These are phyloP conservation scores for Russula griseocarnosa DNA, from an alignment of 768 basidiomycete genomes.

Conservation along the genomic window DNA sequence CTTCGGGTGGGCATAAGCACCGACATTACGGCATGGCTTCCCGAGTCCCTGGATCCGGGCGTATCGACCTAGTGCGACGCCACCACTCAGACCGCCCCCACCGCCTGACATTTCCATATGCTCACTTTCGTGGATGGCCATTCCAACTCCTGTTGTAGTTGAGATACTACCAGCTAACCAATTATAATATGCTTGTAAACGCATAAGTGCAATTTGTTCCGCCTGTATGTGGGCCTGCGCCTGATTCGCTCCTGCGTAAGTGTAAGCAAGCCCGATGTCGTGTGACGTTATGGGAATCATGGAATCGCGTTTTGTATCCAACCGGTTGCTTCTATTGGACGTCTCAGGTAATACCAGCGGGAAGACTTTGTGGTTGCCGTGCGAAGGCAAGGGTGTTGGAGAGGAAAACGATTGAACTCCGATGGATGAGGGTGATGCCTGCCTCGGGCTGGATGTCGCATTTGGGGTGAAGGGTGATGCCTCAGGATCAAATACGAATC, in stretches of 20 bases:
- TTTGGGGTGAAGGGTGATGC: constrained; percentile 25
- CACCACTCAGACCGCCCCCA: constrained; percentile 17
- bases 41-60: constrained; percentile 18
- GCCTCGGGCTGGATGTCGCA: constrained; percentile 26
- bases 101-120: constrained; percentile 25
- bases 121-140: constrained; percentile 8
- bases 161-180: constrained; percentile 13
- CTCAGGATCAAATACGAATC: constrained; percentile 23
- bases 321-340: neutral
- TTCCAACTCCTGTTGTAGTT: neutral
- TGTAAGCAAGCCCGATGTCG: constrained; percentile 1
- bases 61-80: constrained; percentile 22
- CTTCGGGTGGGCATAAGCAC: constrained; percentile 25
- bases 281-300: constrained; percentile 1
- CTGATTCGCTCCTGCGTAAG: constrained; percentile 6
- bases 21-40: constrained; percentile 15
- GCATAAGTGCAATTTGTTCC: constrained; percentile 16
- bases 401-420: constrained; percentile 19
- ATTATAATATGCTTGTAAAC: constrained; percentile 17
- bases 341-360: constrained; percentile 6
- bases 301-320: constrained; percentile 1
- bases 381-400: constrained; percentile 18
- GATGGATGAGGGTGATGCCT: constrained; percentile 9
- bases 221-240: constrained; percentile 15
- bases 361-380: constrained; percentile 16